Evolutionary conservation across 208 protist genomes (phyloP), one percentile per base, ranked within the genome.

Genomic region (Herpetomonas samuelpessoai): DNA sequence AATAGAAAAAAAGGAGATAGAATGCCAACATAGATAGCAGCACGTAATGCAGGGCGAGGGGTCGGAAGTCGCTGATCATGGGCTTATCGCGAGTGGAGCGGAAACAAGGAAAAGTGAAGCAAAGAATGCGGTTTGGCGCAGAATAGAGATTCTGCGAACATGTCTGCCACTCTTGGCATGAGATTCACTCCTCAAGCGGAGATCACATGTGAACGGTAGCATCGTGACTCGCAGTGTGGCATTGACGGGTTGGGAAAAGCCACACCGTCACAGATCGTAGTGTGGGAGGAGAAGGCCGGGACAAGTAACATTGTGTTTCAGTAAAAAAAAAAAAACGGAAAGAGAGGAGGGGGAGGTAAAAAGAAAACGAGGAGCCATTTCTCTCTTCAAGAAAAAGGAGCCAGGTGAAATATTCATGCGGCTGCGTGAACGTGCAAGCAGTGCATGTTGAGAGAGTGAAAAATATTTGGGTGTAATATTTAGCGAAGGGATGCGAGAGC

Each of bases 281-380:
- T n/a, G n/a, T n/a, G 44, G 12, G 29, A 64, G 54, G 25, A 50
- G 59, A 47, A 31, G 0, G 47, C 39, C 10, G 21, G 10, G 55
- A 38, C 29, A 65, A 24, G 21, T 53, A 45, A 39, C 45, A 31
- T 46, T 46, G 56, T 48, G 29, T 48, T 18, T n/a, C 16, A 19
- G 3, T 51, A 30, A 60, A 51, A 49, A 46, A 53, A 46, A 68
- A 57, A 39, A 24, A 57, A 57, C 47, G 9, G 24, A 51, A 51
- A 62, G 29, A 51, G 51, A 28, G 39, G 44, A 57, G 56, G 29
- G 3, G 39, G n/a, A 57, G 31, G 22, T 60, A 30, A 47, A 49
- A 19, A 31, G 21, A 24, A 25, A 30, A 51, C 28, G 45, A 29
- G 2, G 27, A 56, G 18, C 27, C 46, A 29, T 50, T 41, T 24